Evolutionary conservation across 768 basidiomycete genomes (phyloP), one percentile per base, ranked within the genome.

Genomic region (Suillus plorans): DNA sequence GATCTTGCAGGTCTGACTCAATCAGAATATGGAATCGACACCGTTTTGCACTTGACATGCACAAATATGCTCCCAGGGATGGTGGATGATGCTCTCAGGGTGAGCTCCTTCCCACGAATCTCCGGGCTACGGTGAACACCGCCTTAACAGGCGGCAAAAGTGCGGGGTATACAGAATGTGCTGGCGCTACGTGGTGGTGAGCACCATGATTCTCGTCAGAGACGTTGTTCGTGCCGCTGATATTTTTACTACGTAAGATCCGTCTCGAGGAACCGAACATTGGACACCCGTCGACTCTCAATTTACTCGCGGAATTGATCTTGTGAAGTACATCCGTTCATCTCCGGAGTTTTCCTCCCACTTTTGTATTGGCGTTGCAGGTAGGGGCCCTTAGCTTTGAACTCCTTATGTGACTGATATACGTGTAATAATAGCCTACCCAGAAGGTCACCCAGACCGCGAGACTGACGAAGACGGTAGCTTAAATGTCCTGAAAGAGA

Each of bases 301-400:
- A 12, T 97, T 99, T 72, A 84, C 85, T 45, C 90, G 91, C 72
- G 96, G 89, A 47, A 80, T 86, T 25, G 97, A 99, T 76, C 87
- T 99, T n/a, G 94, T 99, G 20, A 83, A 84, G 55, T 97, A 95
- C 73, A 97, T 99, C 69, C 86, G 91, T 45, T 83, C 88, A 20
- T 81, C 85, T 5, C 84, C 86, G 16, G 89, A 95, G 69, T 92
- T 92, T 74, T 85, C 90, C 39, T 85, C 92, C 50, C 81, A 89
- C 67, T 99, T 99, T 76, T 97, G 94, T 74, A 85, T 99, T 66
- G 97, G 96, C 58, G 97, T 99, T 56, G 97, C 96, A 71, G 94
- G 94, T 94, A 67, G 34, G 37, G 37, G 44, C 10, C 1, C 31
- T 49, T 66, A 37, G 64, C n/a, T 41, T 55, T 22, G 16, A 53